Base-by-base conservation (phyloP, 2,329 filamentous ascomycete genomes). In the Fusarium miscanthi region DNA sequence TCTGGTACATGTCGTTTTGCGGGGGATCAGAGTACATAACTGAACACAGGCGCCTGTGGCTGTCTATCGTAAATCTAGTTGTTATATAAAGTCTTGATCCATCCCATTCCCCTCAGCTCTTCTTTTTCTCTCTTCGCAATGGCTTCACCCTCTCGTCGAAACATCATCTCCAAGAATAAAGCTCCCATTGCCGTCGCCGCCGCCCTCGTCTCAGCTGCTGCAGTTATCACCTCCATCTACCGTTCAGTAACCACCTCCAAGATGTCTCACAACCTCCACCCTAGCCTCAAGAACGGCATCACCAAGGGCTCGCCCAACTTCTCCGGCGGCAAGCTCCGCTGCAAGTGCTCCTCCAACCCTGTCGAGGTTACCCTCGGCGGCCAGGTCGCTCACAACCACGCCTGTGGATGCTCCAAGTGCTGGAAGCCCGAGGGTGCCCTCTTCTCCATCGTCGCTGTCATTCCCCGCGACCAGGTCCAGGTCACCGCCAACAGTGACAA, bases 321-420 rank as follows among this genome's bases (percentile, higher is more conserved):
- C 80, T 49, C 84, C 2, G 90, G 91, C 64, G 90, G 91, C 64
- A 89, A 85, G 58, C 85, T 92, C 13, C 83, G 83, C 79, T 92
- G 91, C 84, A 86, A 87, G 76, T 93, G 90, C 84, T 61, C 81
- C 16, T 82, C 74, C 69, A 79, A 86, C 78, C 87, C 86, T 31
- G 88, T 92, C 66, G 86, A 89, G 76, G 85, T 92, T 27, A 85
- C 85, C 0, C 84, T 92, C 42, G 79, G 75, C 64, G 83, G 86
- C 78, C 88, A 92, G 74, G 87, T 93, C 62, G 82, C 85, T 4
- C 90, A 92, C 84, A 92, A 93, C 84, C 91, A 93, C 81, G 90
- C 89, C 61, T 92, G 91, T 81, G 90, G 90, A 70, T 92, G 91
- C 82, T 91, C 89, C 60, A 91, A 92, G 80, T 92, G 91, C 86